Base-by-base conservation (phyloP, 192 early-diverging fungal species). In the Backusella australiensis region DNA sequence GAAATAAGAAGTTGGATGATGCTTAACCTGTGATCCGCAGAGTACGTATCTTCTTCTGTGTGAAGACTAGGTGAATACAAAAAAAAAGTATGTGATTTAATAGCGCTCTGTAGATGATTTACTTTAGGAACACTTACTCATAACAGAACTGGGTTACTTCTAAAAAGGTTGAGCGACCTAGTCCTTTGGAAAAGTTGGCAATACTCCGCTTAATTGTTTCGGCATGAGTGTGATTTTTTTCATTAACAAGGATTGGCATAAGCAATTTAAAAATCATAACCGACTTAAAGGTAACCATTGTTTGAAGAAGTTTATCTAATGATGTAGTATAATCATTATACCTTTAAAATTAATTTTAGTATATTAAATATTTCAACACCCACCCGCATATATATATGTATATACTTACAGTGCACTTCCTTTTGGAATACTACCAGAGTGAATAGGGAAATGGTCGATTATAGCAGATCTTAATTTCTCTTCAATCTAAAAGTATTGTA, bases 311-410 rank as follows among this genome's bases (percentile, higher is more conserved):
- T n/a, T 81, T 77, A 59, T 89, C 83, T 41, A 92, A 84, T 1
- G 84, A 80, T 6, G 79, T 70, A 32, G 84, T 84, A 67, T 91
- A 90, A 17, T 90, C 88, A 34, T 79, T 85, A 41, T 85, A 85
- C 29, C 86, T 87, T 72, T 6, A 59, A 34, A 39, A 11, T 9
- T 26, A 29, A n/a, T 21, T n/a, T 23, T 14, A 74, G 35, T 21
- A 26, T 9, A 15, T 67, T 34, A 17, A 34, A 26, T 67, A 34
- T 2, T 32, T 68, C 32, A 35, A 53, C 7, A 73, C 11, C 26
- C 4, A 23, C 21, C 9, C 42, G 17, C 46, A 6, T n/a, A 7
- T 34, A 14, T 34, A 14, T 34, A 32, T 34, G 14, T 52, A 32
- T 52, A 29, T 34, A 34, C 42, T 72, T 35, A 34, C 23, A 52